Evolutionary conservation across 306 rosid genomes (phyloP), one percentile per base, ranked within the genome.

Genomic region (Erythrophleum fordii): DNA sequence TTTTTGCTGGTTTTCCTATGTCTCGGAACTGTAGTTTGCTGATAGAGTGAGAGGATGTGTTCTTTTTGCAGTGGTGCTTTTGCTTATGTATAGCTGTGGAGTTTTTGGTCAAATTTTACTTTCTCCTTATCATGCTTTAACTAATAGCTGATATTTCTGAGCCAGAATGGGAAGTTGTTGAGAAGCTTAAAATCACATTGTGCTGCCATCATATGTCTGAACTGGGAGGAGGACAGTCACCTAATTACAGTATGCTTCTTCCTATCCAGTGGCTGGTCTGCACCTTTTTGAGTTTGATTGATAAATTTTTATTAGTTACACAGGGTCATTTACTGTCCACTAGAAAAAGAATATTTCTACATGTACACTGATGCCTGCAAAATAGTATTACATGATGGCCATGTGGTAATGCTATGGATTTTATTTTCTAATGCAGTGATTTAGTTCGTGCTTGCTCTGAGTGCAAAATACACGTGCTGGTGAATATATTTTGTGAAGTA

Each of bases 221-320:
- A 93, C 84, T 93, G 99, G 99, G 97, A 81, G 91, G 99, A 93
- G 80, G 97, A 91, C 76, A 80, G 83, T 77, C 97, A 85, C 69
- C 81, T 82, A 60, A 69, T 76, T 82, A 65, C 77, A 73, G 99
- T 91, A 90, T 70, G 89, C 72, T 69, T 61, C 82, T 75, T 46
- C 46, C 78, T 59, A 39, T 77, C 65, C 48, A 69, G 26, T 82
- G 81, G 51, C 78, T 49, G 76, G 67, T 64, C 62, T 67, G 29
- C 37, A 69, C 37, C 83, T 59, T 70, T 44, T 65, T 62, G 65
- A 66, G 60, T 78, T 82, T 73, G 44, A 59, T 72, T 58, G 28
- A 52, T 61, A 39, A 52, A 53, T 41, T 18, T 82, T 79, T 51
- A 55, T 64, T 68, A 60, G 42, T 61, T 23, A 60, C 78, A 68